phyloP scores from a whole-genome alignment of 1,284 basidiomycete species.

The Apiotrichum domesticum region DNA sequence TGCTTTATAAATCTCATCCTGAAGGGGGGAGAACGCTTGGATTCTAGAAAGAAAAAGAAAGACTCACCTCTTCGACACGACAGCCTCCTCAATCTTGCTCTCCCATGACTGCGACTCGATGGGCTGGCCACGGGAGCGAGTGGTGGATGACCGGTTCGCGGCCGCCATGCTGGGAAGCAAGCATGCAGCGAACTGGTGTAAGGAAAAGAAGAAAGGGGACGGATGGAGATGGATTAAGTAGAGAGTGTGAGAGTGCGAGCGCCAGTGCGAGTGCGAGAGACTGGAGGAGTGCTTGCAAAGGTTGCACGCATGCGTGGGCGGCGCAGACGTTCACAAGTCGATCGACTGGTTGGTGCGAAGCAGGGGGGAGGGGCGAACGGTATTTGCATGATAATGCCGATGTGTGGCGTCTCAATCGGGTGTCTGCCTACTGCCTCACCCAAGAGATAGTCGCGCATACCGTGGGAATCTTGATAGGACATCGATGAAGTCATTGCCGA shows the following conservation, averaged over 20 bases:
- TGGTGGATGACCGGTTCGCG: constrained; percentile 9
- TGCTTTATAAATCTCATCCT: constrained; percentile 51
- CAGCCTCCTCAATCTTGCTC: constrained; percentile 47
- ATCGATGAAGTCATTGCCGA: no score
- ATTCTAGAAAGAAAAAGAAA: no score
- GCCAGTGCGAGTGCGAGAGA: no score
- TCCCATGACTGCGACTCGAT: constrained; percentile 45
- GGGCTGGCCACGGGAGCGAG: constrained; percentile 6
- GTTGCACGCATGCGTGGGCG: no score
- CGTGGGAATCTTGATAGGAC: not conserved
- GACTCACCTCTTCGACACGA: constrained; percentile 53
- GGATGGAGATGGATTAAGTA: not conserved
- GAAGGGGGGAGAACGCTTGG: constrained; percentile 13
- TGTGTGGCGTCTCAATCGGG: not conserved
- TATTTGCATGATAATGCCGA: not conserved
- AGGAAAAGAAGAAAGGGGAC: not conserved
- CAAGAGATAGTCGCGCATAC: not conserved
- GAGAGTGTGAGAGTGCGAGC: not conserved
- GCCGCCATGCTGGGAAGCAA: constrained; percentile 13
- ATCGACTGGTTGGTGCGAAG: not conserved
- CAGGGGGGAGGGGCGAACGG: no score
- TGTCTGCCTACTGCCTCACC: no score
- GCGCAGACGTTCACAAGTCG: no score
- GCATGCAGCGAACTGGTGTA: constrained; percentile 2
- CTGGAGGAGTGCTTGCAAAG: no score